Conservation (phyloP, 2,329 filamentous ascomycete species). For the Arthrinium phaeospermum region DNA sequence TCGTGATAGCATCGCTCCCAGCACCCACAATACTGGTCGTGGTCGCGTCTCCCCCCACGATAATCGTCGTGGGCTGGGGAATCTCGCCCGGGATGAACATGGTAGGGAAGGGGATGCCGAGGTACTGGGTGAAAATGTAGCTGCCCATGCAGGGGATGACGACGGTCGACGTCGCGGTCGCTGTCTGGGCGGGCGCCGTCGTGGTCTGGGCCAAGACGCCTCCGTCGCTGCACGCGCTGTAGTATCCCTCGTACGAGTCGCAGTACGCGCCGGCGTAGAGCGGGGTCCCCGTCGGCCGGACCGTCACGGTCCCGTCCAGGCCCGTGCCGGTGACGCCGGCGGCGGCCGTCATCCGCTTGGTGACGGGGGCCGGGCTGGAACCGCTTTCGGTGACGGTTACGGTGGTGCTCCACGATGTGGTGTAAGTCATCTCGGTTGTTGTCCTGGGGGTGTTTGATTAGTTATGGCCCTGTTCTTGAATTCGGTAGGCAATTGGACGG, state of each 20-base stretch:
- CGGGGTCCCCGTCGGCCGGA: neutral
- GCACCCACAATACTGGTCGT: neutral
- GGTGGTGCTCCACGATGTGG: neutral
- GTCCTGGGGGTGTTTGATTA: neutral
- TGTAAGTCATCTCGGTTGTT: neutral
- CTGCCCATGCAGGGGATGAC: neutral
- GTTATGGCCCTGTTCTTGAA: neutral
- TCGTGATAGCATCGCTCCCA: neutral
- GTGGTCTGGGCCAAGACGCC: neutral
- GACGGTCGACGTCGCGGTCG: neutral
- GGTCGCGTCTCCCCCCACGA: neutral
- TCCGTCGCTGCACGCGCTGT: neutral
- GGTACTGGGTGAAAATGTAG: neutral
- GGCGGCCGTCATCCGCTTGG: neutral
- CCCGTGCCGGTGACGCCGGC: neutral
- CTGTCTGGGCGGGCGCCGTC: neutral
- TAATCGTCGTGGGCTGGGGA: neutral
- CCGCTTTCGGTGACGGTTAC: neutral
- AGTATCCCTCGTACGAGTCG: neutral
- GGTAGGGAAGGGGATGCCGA: neutral
- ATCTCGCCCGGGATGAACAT: neutral
- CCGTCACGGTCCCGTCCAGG: neutral
- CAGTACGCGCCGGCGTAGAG: neutral
- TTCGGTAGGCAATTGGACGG: neutral
- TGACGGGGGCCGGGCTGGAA: neutral